These are phyloP conservation scores for Nicotiana knightiana DNA, from an alignment of 257 asterid genomes.

Conservation along the genomic window DNA sequence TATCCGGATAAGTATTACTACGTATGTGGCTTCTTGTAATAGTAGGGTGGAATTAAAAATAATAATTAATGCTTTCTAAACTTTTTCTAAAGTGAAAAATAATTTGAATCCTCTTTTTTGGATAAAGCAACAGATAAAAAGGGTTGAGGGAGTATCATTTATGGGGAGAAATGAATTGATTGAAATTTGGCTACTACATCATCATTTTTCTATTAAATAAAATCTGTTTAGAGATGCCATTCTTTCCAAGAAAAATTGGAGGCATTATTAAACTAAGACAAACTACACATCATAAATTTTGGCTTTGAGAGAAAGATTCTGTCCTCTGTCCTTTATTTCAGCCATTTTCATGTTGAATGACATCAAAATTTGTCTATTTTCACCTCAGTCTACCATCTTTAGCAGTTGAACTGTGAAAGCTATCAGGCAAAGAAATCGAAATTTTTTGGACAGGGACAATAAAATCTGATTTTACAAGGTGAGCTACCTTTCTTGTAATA, in stretches of 20 bases:
- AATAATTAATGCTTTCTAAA: neutral
- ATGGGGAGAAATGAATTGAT: neutral
- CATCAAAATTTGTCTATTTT: constrained; percentile 1
- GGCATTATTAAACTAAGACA: neutral
- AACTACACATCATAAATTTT: neutral
- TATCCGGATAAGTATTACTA: neutral
- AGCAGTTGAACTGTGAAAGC: neutral
- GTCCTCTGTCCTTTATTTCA: neutral
- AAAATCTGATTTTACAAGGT: neutral
- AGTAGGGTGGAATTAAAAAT: neutral
- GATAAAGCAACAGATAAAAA: neutral
- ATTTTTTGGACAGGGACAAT: neutral
- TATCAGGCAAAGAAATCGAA: neutral
- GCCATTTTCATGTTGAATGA: neutral
- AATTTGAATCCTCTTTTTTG: neutral
- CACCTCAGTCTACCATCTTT: neutral
- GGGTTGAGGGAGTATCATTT: neutral
- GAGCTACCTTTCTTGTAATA: neutral
- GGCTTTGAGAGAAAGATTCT: neutral
- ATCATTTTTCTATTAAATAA: neutral
- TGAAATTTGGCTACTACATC: neutral
- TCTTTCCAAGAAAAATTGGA: neutral
- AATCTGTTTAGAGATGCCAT: neutral
- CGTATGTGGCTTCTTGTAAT: neutral
- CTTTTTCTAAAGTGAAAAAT: neutral